phyloP scores from a whole-genome alignment of 768 basidiomycete genomes.

The Russula compacta region DNA sequence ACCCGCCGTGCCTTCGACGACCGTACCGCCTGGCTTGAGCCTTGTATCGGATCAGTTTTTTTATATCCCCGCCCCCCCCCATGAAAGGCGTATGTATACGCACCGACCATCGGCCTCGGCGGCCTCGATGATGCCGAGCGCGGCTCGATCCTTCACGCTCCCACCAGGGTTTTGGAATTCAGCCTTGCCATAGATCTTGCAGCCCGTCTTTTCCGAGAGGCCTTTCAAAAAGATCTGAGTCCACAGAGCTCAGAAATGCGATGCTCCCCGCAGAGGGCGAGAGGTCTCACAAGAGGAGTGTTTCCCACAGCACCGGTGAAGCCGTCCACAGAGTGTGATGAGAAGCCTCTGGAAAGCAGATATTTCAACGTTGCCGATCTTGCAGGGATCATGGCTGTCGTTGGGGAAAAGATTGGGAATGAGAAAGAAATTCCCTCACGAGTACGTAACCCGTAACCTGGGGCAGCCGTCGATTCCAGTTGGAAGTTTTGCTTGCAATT shows the following conservation, averaged over 20 bases:
- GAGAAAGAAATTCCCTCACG: background rate
- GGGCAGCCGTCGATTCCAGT: too few species aligned
- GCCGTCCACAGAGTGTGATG: conserved; percentile 46
- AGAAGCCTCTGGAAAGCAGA: conserved; percentile 24
- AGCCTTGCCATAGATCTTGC: conserved; percentile 86
- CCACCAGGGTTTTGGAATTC: conserved; percentile 99
- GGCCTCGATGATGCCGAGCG: conserved; percentile 75
- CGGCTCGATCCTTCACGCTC: conserved; percentile 96
- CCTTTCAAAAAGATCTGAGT: conserved; percentile 71
- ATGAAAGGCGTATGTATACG: too few species aligned
- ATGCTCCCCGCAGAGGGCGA: background rate
- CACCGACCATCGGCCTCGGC: conserved; percentile 80
- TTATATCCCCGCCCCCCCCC: too few species aligned
- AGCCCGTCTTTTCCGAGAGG: conserved; percentile 76
- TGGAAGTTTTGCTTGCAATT: background rate
- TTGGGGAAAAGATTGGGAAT: background rate
- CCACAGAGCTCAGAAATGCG: conserved; percentile 1
- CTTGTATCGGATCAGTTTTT: conserved; percentile 28
- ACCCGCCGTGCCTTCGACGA: conserved; percentile 96
- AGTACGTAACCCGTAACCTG: background rate
- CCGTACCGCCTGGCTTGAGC: conserved; percentile 86
- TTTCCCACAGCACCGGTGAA: conserved; percentile 88
- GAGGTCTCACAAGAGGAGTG: conserved; percentile 70
- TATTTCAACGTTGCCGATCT: background rate
- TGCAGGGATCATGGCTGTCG: background rate